These are phyloP conservation scores for Heracleum sosnowskyi DNA, from an alignment of 129 eudicot genomes.

Conservation along the genomic window DNA sequence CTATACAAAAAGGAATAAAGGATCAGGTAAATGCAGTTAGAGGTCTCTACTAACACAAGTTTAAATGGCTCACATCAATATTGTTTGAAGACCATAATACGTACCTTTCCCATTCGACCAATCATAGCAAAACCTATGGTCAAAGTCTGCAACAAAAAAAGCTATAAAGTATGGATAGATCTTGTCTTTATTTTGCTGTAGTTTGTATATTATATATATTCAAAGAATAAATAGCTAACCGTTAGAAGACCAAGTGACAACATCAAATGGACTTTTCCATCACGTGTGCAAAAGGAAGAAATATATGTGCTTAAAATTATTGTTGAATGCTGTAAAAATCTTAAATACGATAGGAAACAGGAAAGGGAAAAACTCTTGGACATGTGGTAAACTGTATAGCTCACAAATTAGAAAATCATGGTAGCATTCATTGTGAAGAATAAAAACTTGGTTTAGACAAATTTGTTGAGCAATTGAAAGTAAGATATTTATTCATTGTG, in stretches of 20 bases:
- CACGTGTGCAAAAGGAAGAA: constrained; percentile 44
- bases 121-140: constrained; percentile 95
- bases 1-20: constrained; percentile 1
- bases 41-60: too few relatives aligned
- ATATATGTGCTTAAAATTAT: constrained; percentile 8
- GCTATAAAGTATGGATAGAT: constrained; percentile 4
- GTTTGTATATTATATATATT: too few relatives aligned
- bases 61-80: not conserved
- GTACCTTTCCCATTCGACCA: constrained; percentile 95
- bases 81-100: not conserved
- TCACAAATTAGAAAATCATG: not conserved
- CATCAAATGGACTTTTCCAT: constrained; percentile 75
- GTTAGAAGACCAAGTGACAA: too few relatives aligned
- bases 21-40: not conserved
- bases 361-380: not conserved
- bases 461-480: not conserved
- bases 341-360: not conserved
- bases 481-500: constrained; percentile 26
- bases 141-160: constrained; percentile 52
- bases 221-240: too few relatives aligned
- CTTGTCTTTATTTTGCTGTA: not conserved
- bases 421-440: not conserved
- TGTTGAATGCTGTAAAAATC: not conserved
- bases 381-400: not conserved
- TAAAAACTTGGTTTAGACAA: not conserved